These are phyloP conservation scores for Boletus sp. DNA, from an alignment of 768 basidiomycete species.

Conservation along the genomic window DNA sequence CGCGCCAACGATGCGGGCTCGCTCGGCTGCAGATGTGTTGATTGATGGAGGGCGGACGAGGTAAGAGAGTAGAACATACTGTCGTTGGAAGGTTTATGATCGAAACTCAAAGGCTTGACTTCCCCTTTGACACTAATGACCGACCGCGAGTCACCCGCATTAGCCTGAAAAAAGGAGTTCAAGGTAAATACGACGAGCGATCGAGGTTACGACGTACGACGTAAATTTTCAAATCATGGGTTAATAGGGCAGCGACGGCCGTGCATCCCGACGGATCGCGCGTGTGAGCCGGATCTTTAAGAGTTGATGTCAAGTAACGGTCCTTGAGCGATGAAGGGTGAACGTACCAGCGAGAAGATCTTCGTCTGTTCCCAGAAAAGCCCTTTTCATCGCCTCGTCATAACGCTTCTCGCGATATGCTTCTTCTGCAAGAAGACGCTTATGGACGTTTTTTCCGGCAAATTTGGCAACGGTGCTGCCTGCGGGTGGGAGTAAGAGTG, in stretches of 20 bases:
- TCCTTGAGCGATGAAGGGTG: background rate
- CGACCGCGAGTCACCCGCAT: slow-evolving; percentile 94
- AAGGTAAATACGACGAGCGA: slow-evolving; percentile 1
- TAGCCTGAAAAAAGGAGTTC: slow-evolving; percentile 60
- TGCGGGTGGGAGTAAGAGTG: slow-evolving; percentile 29
- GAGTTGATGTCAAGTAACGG: slow-evolving; percentile 2
- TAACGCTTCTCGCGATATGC: slow-evolving; percentile 69
- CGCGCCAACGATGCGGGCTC: slow-evolving; percentile 78
- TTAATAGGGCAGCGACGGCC: slow-evolving; percentile 84
- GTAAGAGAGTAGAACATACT: slow-evolving; percentile 43
- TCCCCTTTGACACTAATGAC: slow-evolving; percentile 83
- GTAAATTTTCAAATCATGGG: slow-evolving; percentile 71
- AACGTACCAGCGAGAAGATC: slow-evolving; percentile 79
- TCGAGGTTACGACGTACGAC: slow-evolving; percentile 51
- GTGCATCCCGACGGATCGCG: slow-evolving; percentile 96
- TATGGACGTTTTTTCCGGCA: slow-evolving; percentile 81
- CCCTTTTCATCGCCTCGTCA: slow-evolving; percentile 73
- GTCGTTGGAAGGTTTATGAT: slow-evolving; percentile 92
- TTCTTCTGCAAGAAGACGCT: slow-evolving; percentile 68
- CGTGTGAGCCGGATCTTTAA: slow-evolving; percentile 75
- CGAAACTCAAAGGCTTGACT: slow-evolving; percentile 85
- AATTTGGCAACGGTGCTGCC: slow-evolving; percentile 83
- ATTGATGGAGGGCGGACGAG: background rate
- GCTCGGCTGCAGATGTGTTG: slow-evolving; percentile 57
- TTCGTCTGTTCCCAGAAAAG: slow-evolving; percentile 93